Evolutionary conservation across 1,284 basidiomycete species (phyloP).

Genomic region (Apiotrichum gracile): DNA sequence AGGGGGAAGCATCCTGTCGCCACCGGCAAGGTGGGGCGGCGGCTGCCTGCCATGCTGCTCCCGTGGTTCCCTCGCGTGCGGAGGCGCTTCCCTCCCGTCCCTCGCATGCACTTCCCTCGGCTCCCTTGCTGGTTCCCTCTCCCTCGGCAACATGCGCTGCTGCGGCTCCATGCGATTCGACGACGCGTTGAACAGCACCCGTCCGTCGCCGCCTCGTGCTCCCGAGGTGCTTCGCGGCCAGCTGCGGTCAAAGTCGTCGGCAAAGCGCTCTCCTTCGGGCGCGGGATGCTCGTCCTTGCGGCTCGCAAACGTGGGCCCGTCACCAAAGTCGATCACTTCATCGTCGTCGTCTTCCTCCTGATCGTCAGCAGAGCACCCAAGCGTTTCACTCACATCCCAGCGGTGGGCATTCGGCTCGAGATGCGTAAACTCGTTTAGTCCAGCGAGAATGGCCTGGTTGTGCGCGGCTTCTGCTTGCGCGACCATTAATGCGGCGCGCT

Average conservation of each 20-base stretch:
- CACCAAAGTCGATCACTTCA: constrained; percentile 86
- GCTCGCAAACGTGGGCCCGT: constrained; percentile 76
- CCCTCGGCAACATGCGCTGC: constrained; percentile 22
- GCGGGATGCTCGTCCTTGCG: constrained; percentile 33
- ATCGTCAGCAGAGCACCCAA: constrained; percentile 38
- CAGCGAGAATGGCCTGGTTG: constrained; percentile 56
- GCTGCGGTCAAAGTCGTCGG: constrained; percentile 83
- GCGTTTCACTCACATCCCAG: constrained; percentile 71
- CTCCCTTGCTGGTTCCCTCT: too few species aligned
- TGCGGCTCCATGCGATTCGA: constrained; percentile 70
- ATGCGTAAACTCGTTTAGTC: constrained; percentile 80
- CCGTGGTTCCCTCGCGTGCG: constrained; percentile 45
- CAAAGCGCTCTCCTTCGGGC: constrained; percentile 42
- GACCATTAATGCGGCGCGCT: constrained; percentile 36
- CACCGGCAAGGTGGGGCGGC: constrained; percentile 18
- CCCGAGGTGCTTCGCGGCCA: constrained; percentile 60
- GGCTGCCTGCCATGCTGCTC: constrained; percentile 15
- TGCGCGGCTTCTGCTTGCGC: constrained; percentile 50
- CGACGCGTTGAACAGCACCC: constrained; percentile 82
- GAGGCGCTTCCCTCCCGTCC: too few species aligned
- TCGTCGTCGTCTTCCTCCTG: constrained; percentile 86
- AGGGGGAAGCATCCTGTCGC: constrained; percentile 31
- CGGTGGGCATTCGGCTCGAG: constrained; percentile 86
- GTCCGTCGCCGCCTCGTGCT: constrained; percentile 13
- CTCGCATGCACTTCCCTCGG: too few species aligned